Conservation (phyloP, 2,329 filamentous ascomycete genomes). For the Conoideocrella luteorostrata region DNA sequence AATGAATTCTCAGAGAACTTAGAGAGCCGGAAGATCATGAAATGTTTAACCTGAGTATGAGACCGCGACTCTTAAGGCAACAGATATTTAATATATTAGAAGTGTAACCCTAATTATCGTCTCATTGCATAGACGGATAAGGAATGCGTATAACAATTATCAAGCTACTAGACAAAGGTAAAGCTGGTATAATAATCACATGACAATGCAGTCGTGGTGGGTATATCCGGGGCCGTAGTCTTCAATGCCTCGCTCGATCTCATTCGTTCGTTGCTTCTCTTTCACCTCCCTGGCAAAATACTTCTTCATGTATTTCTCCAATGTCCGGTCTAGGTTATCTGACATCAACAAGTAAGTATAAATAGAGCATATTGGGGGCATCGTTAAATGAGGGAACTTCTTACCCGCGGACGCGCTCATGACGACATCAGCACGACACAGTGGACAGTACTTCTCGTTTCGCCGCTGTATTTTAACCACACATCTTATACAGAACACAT, state of each 20-base stretch:
- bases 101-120: too few species aligned
- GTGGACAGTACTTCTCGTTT: constrained; percentile 62
- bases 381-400: constrained; percentile 13
- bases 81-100: too few species aligned
- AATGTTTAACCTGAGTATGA: too few species aligned
- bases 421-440: constrained; percentile 68
- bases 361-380: neutral
- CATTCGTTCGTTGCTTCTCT: constrained; percentile 64
- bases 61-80: too few species aligned
- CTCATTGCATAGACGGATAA: too few species aligned
- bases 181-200: too few species aligned
- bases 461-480: constrained; percentile 72
- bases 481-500: constrained; percentile 80
- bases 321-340: constrained; percentile 64
- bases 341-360: neutral
- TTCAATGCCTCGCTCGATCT: constrained; percentile 67
- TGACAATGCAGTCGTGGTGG: constrained; percentile 51
- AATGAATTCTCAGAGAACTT: too few species aligned
- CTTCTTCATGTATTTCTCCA: constrained; percentile 63
- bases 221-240: constrained; percentile 62
- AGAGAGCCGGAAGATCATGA: too few species aligned
- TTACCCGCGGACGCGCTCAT: constrained; percentile 61
- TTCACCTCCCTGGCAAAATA: constrained; percentile 70
- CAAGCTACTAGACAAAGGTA: too few species aligned
- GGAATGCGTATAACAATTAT: too few species aligned